Base-by-base conservation (phyloP, 371 early-diverging fungal genomes). In the Apophysomyces variabilis region DNA sequence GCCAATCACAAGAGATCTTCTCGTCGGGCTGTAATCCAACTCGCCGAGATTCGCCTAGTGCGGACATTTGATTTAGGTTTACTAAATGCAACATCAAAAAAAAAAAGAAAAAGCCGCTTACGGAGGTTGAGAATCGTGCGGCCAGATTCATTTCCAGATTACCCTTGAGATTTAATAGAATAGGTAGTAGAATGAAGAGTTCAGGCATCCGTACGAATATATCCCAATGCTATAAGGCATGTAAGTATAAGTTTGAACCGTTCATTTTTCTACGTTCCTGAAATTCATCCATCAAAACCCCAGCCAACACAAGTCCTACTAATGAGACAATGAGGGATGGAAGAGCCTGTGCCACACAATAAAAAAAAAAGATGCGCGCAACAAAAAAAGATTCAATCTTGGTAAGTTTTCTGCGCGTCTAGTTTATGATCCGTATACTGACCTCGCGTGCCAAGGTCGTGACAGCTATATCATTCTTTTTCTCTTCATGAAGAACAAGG, bases 71-170 rank as follows among this genome's bases (percentile, higher is more conserved):
- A 37, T 13, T 50, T 21, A 50, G 21, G 54, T 50, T 50, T 5
- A 21, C 54, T 50, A 50, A 50, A 50, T 50, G 57, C 16, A n/a
- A 54, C n/a, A 60, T 21, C n/a, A 54, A 16, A 60, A 4, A 21
- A 26, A 36, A 38, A 16, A 43, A 63, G 14, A 45, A 21, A 44
- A 36, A n/a, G 46, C 13, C 36, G 62, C 71, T 82, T 78, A 88
- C 88, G 38, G 85, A 87, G 4, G 96, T 95, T 6, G 94, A 91
- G 35, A 95, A 77, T 5, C 96, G 81, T 21, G 95, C 88, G 3
- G 94, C 91, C 61, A 95, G 83, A 66, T 93, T 96, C 88, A 94
- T 91, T 74, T 95, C 95, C 21, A 94, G 85, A 78, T 95, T 96
- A 59, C 96, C 95, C 67, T 95, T 96, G 36, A 95, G 78, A 70